A percentile compares a stretch with the other conserved stretches of the same genome.
These are phyloP conservation scores for Aureobasidium mangrovei DNA, from an alignment of 2,329 filamentous ascomycete genomes.

Conservation along the genomic window DNA sequence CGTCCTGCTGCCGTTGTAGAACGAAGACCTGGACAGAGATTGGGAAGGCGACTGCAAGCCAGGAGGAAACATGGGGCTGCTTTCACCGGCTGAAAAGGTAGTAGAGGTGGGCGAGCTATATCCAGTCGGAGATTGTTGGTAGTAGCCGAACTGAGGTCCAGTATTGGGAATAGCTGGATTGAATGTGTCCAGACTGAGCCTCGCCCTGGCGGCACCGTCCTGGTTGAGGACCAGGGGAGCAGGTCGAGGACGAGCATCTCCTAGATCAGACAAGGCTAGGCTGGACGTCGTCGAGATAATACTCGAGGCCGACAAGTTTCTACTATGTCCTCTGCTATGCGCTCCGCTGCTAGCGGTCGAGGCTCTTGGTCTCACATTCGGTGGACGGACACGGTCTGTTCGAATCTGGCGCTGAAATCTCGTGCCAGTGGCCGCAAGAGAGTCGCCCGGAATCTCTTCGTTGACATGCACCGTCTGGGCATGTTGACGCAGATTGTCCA, in stretches of 20 bases:
- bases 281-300: conserved; percentile 67
- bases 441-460: conserved; percentile 90
- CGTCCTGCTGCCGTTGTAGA: conserved; percentile 62
- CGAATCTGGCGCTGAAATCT: conserved; percentile 87
- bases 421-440: conserved; percentile 83
- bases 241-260: conserved; percentile 61
- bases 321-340: conserved; percentile 67
- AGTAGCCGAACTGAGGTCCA: conserved; percentile 55
- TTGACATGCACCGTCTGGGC: conserved; percentile 97
- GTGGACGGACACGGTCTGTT: conserved; percentile 71
- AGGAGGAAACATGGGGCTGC: conserved; percentile 66
- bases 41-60: conserved; percentile 64
- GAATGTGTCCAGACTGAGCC: conserved; percentile 57
- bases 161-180: conserved; percentile 54
- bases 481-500: conserved; percentile 87
- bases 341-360: conserved; percentile 67
- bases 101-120: conserved; percentile 78
- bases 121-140: conserved; percentile 61
- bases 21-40: conserved; percentile 57
- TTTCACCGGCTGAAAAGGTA: conserved; percentile 67
- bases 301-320: conserved; percentile 81
- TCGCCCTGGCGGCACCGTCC: conserved; percentile 52
- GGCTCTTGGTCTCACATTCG: conserved; percentile 63
- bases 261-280: conserved; percentile 49
- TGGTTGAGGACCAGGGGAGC: conserved; percentile 75